Evolutionary conservation across 1,284 basidiomycete species (phyloP).

Genomic region (Apiotrichum laibachii): DNA sequence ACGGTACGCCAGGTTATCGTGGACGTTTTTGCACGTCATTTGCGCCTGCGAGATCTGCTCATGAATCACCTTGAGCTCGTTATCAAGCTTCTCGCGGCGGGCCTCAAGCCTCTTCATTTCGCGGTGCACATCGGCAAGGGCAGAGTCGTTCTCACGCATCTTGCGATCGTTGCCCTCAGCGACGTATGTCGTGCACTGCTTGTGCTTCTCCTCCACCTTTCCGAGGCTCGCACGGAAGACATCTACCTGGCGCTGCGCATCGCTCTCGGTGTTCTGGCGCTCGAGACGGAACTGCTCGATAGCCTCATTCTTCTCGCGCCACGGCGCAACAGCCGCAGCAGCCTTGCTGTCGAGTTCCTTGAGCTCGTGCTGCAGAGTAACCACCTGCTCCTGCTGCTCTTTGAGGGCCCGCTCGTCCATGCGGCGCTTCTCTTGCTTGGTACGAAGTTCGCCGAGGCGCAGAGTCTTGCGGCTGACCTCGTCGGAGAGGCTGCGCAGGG

Average conservation of each 20-base stretch:
- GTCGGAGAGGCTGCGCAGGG: constrained; percentile 55
- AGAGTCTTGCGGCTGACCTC: constrained; percentile 63
- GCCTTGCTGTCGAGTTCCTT: constrained; percentile 41
- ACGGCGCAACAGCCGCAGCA: constrained; percentile 41
- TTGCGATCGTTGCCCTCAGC: constrained; percentile 64
- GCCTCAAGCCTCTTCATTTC: constrained; percentile 57
- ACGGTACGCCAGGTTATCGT: constrained; percentile 80
- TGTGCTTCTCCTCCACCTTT: constrained; percentile 42
- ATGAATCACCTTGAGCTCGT: constrained; percentile 54
- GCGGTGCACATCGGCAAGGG: constrained; percentile 54
- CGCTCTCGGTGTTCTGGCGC: constrained; percentile 35
- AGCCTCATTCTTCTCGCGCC: constrained; percentile 43
- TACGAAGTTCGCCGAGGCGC: constrained; percentile 61
- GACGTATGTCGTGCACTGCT: constrained; percentile 57
- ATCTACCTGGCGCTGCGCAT: constrained; percentile 33
- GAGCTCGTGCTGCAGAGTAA: constrained; percentile 35
- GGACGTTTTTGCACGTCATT: constrained; percentile 68
- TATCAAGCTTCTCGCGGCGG: constrained; percentile 58
- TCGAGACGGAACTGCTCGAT: constrained; percentile 37
- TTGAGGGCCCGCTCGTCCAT: constrained; percentile 62
- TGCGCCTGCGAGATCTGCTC: constrained; percentile 62
- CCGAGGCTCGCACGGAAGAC: constrained; percentile 35
- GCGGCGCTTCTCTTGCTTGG: constrained; percentile 64
- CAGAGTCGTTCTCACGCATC: constrained; percentile 63
- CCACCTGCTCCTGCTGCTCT: constrained; percentile 62